Evolutionary conservation across 768 basidiomycete species (phyloP).

Genomic region (Amanita molliuscula): DNA sequence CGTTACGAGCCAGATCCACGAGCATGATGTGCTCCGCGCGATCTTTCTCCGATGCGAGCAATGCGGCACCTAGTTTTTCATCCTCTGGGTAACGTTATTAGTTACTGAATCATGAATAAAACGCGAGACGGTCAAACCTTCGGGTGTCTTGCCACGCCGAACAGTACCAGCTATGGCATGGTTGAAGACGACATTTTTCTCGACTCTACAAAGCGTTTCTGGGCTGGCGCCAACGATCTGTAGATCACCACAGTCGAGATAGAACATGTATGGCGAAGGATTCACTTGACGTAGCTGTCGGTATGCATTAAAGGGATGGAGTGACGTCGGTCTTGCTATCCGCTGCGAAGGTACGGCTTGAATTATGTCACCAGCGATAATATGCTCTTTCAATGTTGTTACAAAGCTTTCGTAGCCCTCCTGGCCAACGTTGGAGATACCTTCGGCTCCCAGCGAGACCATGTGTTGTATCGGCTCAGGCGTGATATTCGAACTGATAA

Average conservation of each 20-base stretch:
- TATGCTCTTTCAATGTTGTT: slow-evolving; percentile 86
- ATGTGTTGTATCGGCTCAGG: slow-evolving; percentile 63
- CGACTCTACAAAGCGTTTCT: slow-evolving; percentile 94
- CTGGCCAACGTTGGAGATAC: slow-evolving; percentile 87
- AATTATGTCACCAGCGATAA: slow-evolving; percentile 94
- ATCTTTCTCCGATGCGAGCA: slow-evolving; percentile 86
- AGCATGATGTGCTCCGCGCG: slow-evolving; percentile 99
- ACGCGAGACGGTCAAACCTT: slow-evolving; percentile 40
- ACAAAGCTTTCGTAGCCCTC: slow-evolving; percentile 88
- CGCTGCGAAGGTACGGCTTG: slow-evolving; percentile 97
- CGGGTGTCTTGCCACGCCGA: slow-evolving; percentile 71
- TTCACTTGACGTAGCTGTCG: slow-evolving; percentile 89
- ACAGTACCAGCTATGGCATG: slow-evolving; percentile 98
- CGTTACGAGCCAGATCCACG: slow-evolving; percentile 94
- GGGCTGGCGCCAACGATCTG: slow-evolving; percentile 98
- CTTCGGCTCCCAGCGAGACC: slow-evolving; percentile 52
- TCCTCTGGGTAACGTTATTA: slow-evolving; percentile 58
- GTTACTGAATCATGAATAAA: neutral
- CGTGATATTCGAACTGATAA: slow-evolving; percentile 38
- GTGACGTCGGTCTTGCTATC: slow-evolving; percentile 68
- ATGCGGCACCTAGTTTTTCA: slow-evolving; percentile 56
- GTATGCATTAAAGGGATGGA: slow-evolving; percentile 98
- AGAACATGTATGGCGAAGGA: slow-evolving; percentile 99
- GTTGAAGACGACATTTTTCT: slow-evolving; percentile 85
- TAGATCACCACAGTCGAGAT: slow-evolving; percentile 84